Base-by-base conservation (phyloP, 2,329 filamentous ascomycete genomes). In the Helotiales sp. region DNA sequence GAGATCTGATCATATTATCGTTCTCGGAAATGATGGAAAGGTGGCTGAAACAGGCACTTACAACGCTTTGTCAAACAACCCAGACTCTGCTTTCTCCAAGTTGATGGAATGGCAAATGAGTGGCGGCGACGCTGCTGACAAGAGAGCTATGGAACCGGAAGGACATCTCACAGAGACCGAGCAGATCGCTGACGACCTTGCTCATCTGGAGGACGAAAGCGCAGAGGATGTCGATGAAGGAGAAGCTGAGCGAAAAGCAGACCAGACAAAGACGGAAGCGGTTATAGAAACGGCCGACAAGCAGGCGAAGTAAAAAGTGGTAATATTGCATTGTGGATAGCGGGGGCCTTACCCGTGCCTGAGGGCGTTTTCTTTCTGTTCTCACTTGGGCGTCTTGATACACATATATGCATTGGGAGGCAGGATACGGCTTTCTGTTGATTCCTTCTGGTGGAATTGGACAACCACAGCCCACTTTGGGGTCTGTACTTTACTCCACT, bases 101-200 rank as follows among this genome's bases (percentile, higher is more conserved):
- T 84, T 99, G 62, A 99, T 99, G 96, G 95, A 98, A 80, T 98
- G 94, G 94, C 96, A 99, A 81, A 92, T 98, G 88, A 96, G 87
- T 74, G 95, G 94, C 13, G 91, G 91, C 8, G 93, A 97, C 64
- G 76, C 83, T 8, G 78, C 83, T 0, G 78, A 84, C 3, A 80
- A 82, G 58, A 60, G 70, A 37, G 52, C 65, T 3, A 67, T 61
- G 43, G 73, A 76, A 58, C 57, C 67, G 1, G 69, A 72, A 64
- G 75, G 75, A 4, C 72, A 74, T 47, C 64, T 77, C 3, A 76
- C 75, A 6, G 71, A 75, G 64, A 72, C 61, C 1, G 75, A 75
- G 58, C 70, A 72, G 40, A 75, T 76, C 54, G 69, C 67, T 3
- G 72, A 73, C 43, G 73, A 76, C 59, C 59, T 75, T 1, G 40